Evolutionary conservation across 169 alveolate species (phyloP).

Genomic region (Plasmodium blacklocki): DNA sequence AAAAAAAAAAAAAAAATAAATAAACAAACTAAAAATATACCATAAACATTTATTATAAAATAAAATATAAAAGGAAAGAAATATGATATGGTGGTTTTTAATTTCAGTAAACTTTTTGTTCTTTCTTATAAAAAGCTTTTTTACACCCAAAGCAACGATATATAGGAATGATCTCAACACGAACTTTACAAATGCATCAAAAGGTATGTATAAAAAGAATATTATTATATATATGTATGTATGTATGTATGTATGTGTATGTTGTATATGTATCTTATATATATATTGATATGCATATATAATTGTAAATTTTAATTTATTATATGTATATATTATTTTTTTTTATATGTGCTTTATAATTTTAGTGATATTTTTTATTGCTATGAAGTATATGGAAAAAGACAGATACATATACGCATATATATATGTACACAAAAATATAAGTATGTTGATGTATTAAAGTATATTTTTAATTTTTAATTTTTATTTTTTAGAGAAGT

Average conservation of each 20-base stretch:
- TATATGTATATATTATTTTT: neutral
- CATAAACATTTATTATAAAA: no score
- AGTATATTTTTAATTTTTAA: neutral
- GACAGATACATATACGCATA: no score
- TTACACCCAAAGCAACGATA: conserved; percentile 58
- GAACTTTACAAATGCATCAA: conserved; percentile 8
- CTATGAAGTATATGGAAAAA: no score
- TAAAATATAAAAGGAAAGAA: neutral
- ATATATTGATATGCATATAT: neutral
- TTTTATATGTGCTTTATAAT: neutral
- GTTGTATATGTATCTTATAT: neutral
- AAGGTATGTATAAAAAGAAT: conserved; percentile 25
- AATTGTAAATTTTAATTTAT: neutral
- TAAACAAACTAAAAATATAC: neutral
- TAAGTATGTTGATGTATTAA: neutral
- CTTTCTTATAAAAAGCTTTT: conserved; percentile 72
- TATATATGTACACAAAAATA: no score
- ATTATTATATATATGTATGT: neutral
- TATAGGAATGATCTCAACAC: conserved; percentile 35
- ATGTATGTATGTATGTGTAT: neutral
- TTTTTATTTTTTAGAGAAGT: conserved; percentile 20
- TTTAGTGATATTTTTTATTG: no score
- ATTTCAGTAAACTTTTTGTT: conserved; percentile 72
- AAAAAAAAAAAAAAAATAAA: neutral
- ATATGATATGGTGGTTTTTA: conserved; percentile 78